phyloP scores from a whole-genome alignment of 2,329 filamentous ascomycete genomes.

The Neodidymelliopsis sp. region DNA sequence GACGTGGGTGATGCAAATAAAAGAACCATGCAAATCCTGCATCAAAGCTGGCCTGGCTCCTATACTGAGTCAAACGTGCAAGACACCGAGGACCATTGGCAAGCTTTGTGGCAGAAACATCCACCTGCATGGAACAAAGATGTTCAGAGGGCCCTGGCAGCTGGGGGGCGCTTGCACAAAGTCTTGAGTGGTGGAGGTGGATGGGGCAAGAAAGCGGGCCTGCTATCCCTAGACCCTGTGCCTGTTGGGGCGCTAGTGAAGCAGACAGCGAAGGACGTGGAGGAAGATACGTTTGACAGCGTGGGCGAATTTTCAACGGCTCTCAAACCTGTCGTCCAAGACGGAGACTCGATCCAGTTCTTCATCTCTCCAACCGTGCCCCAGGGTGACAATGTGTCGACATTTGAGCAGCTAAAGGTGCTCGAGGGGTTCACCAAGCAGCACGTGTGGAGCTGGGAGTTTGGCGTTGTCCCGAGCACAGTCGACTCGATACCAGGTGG shows the following conservation, averaged over 20 bases:
- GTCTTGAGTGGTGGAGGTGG: slow-evolving; percentile 81
- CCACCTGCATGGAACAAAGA: slow-evolving; percentile 31
- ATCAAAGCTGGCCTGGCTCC: too few species aligned
- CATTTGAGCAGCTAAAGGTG: slow-evolving; percentile 1
- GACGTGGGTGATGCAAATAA: neutral
- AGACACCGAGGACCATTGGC: too few species aligned
- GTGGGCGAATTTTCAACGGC: slow-evolving; percentile 46
- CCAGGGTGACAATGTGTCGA: neutral
- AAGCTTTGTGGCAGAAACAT: slow-evolving; percentile 21
- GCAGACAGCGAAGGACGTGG: slow-evolving; percentile 4
- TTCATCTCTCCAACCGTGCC: slow-evolving; percentile 33
- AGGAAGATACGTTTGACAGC: slow-evolving; percentile 20
- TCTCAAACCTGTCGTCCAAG: slow-evolving; percentile 64
- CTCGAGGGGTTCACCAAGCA: neutral
- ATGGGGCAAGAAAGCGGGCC: slow-evolving; percentile 81
- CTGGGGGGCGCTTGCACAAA: slow-evolving; percentile 54
- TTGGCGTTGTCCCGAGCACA: slow-evolving; percentile 56
- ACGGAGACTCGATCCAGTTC: slow-evolving; percentile 66
- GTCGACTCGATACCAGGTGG: slow-evolving; percentile 47
- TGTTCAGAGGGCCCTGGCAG: slow-evolving; percentile 27
- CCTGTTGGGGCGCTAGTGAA: slow-evolving; percentile 7
- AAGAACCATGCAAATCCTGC: neutral
- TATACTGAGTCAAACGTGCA: too few species aligned
- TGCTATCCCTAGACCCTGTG: slow-evolving; percentile 77
- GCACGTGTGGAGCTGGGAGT: slow-evolving; percentile 33